Base-by-base conservation (phyloP, 2,329 filamentous ascomycete genomes). In the Fusarium piperis region DNA sequence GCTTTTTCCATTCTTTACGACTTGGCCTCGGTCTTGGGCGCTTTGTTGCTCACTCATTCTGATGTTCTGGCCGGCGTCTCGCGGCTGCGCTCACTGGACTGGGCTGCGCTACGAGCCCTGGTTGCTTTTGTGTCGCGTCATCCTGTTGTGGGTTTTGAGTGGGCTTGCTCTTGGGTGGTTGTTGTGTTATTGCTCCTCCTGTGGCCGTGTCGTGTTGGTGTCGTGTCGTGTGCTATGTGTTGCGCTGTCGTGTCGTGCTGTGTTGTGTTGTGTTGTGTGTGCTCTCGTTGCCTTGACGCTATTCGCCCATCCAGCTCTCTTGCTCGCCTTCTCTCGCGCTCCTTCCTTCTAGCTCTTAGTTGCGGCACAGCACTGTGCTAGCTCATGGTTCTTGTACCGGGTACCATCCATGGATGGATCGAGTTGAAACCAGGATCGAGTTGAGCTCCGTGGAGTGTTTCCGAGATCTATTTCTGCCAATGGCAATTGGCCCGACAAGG, bases 301-400 rank as follows among this genome's bases (percentile, higher is more conserved):
- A 72, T 71, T 73, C 70, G 70, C 59, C 58, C 38, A 52, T 62
- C 38, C 55, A 48, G 32, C 65, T 64, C 52, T 67, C 68, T 52
- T 68, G 23, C 46, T 72, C 55, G 59, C 56, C 46, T 59, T 59
- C 33, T 51, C 59, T 71, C 65, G 44, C 67, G 59, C 70, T 69
- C 68, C 69, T 69, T 71, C 69, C 68, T 69, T 65, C 60, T 67
- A 64, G 61, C 58, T 58, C 58, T 62, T 71, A 71, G 59, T 65
- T 74, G 69, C 71, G 73, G 71, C 73, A 74, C 73, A 71, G 73
- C 59, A 75, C 68, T 72, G 70, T 74, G 72, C 52, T 65, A 67
- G 65, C 35, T 51, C 35, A 52, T 53, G 35, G 20, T 51, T 55
- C 41, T n/a, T 61, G 69, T 70, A 70, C 72, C 61, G 62, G 61